These are phyloP conservation scores for Diplodia seriata DNA, from an alignment of 2,329 filamentous ascomycete species.

Conservation along the genomic window DNA sequence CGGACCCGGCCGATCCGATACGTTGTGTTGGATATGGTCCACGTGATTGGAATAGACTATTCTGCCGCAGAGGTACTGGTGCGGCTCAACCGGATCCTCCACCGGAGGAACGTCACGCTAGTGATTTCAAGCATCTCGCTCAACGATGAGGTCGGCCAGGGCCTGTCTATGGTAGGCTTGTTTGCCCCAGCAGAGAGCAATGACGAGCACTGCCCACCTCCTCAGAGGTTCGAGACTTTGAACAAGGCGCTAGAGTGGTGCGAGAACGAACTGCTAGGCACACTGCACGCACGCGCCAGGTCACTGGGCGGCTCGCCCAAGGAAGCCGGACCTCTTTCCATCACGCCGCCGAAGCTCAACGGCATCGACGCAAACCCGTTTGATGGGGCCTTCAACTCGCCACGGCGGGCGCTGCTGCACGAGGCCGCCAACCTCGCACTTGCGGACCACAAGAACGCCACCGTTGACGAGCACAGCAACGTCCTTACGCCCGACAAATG, in stretches of 20 bases:
- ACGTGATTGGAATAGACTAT: slow-evolving; percentile 93
- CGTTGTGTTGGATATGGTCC: slow-evolving; percentile 84
- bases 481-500: slow-evolving; percentile 70
- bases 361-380: slow-evolving; percentile 42
- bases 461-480: slow-evolving; percentile 35
- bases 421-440: slow-evolving; percentile 80
- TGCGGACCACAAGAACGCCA: slow-evolving; percentile 53
- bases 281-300: slow-evolving; percentile 54
- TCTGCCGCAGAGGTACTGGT: slow-evolving; percentile 95
- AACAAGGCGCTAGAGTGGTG: slow-evolving; percentile 94
- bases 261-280: slow-evolving; percentile 88
- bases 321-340: slow-evolving; percentile 46
- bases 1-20: slow-evolving; percentile 81
- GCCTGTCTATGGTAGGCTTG: slow-evolving; percentile 82
- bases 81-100: slow-evolving; percentile 83
- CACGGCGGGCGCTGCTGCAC: slow-evolving; percentile 77
- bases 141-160: slow-evolving; percentile 75
- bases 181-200: slow-evolving; percentile 71
- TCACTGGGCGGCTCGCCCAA: slow-evolving; percentile 52
- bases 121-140: slow-evolving; percentile 83
- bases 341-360: slow-evolving; percentile 36
- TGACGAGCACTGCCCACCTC: slow-evolving; percentile 61
- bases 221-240: slow-evolving; percentile 79
- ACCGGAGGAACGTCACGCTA: slow-evolving; percentile 77
- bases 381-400: slow-evolving; percentile 73